phyloP scores from a whole-genome alignment of 2,329 filamentous ascomycete species.

The Curvularia spicifera region DNA sequence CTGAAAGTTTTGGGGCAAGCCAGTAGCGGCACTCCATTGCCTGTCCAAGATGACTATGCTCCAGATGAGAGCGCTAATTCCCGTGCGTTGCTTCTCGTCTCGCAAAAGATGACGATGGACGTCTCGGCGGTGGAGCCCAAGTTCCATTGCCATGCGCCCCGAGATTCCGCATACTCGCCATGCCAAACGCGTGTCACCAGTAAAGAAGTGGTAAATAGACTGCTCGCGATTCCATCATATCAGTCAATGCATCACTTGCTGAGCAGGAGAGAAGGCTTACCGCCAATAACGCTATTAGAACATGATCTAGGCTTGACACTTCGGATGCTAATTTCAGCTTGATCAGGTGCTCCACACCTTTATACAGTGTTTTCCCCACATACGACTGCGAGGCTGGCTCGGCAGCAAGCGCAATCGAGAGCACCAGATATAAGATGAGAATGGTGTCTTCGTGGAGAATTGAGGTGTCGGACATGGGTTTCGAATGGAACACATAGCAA shows the following conservation, averaged over 20 bases:
- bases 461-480: not conserved
- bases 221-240: not conserved
- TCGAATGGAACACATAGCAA: not conserved
- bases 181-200: conserved; percentile 1
- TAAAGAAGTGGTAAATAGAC: conserved; percentile 1
- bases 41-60: conserved; percentile 1
- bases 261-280: not conserved
- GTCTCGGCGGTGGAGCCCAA: not conserved
- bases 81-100: conserved; percentile 2
- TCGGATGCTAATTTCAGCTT: conserved; percentile 3
- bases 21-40: conserved; percentile 2
- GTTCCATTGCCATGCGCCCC: conserved; percentile 3
- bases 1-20: conserved; percentile 2
- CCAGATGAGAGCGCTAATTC: not conserved
- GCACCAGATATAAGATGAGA: not conserved
- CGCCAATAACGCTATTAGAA: conserved; percentile 1
- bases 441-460: conserved; percentile 1
- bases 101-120: conserved; percentile 1
- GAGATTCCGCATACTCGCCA: conserved; percentile 1
- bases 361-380: not conserved
- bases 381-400: not conserved
- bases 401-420: conserved; percentile 1
- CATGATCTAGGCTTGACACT: conserved; percentile 1
- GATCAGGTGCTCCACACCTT: not conserved
- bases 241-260: not conserved